Conservation (phyloP, 768 basidiomycete genomes). For the Peribolospora kevripleyi region DNA sequence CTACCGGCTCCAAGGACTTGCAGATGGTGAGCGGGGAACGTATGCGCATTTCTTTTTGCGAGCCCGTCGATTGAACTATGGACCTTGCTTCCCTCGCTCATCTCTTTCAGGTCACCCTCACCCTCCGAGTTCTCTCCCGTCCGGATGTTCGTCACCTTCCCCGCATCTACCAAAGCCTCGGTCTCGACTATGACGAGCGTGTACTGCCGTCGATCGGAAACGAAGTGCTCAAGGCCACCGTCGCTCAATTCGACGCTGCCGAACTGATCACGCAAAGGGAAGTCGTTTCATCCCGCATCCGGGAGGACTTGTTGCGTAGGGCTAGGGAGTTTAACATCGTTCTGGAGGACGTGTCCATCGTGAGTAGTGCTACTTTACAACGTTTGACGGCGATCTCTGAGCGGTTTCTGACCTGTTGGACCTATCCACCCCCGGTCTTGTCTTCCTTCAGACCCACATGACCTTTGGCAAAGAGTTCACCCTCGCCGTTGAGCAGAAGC, state of each 20-base stretch:
- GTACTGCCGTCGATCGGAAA: slow-evolving; percentile 94
- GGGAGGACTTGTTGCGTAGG: slow-evolving; percentile 71
- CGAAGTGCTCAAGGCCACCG: slow-evolving; percentile 90
- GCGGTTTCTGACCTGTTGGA: neutral
- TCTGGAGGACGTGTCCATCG: slow-evolving; percentile 88
- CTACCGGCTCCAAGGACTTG: slow-evolving; percentile 68
- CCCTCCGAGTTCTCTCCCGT: slow-evolving; percentile 77
- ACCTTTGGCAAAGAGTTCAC: slow-evolving; percentile 20
- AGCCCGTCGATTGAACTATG: neutral
- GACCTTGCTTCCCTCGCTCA: neutral
- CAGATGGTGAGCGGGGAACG: neutral
- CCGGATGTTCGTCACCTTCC: slow-evolving; percentile 70
- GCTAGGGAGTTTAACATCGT: slow-evolving; percentile 90
- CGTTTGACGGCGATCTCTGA: neutral
- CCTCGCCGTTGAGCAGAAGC: slow-evolving; percentile 90
- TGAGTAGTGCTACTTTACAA: slow-evolving; percentile 11
- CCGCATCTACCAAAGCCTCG: slow-evolving; percentile 83
- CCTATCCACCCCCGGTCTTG: neutral
- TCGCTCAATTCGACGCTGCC: slow-evolving; percentile 92
- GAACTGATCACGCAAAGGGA: slow-evolving; percentile 94
- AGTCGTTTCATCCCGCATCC: slow-evolving; percentile 79
- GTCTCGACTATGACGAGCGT: slow-evolving; percentile 91
- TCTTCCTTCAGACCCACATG: slow-evolving; percentile 21
- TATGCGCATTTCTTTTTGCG: neutral
- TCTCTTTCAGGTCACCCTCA: slow-evolving; percentile 50